Base-by-base conservation (phyloP, 192 early-diverging fungal species). In the Gaertneriomyces semiglobifer region DNA sequence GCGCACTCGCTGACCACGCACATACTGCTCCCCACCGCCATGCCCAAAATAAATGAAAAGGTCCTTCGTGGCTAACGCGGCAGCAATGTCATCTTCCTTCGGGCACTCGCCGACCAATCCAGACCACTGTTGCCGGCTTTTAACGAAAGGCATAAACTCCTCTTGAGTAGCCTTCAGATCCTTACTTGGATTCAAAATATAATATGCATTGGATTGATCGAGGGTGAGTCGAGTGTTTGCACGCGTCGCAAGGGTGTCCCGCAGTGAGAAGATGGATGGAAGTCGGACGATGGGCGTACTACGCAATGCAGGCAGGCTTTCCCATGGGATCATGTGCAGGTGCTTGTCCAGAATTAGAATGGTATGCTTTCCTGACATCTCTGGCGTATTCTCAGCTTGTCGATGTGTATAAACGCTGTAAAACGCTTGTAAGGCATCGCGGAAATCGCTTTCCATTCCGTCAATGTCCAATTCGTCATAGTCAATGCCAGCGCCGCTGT, bases 31-130 rank as follows among this genome's bases (percentile, higher is more conserved):
- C 0, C 89, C 95, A 5, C 93, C 90, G 48, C 93, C 91, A 75
- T 99, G 97, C 9, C 95, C 97, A 84, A 96, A 93, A 60, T 69
- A 93, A 76, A 93, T 42, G 50, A 89, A 88, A 41, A 92, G 58
- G 48, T 87, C 80, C 44, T 79, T 76, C 7, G 79, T 64, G 6
- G 66, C 62, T 10, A 98, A 71, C 0, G 78, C 86, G 38, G 80
- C 60, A 51, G 77, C 79, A 45, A 81, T 85, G 55, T 93, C 86
- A 25, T 80, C 60, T 55, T 88, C 85, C 62, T 81, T 71, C 0
- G 95, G 97, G 5, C 77, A 69, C 1, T 79, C 66, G 0, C 89
- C 89, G 50, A 88, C 76, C 6, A 88, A 56, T 1, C 95, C 95
- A 12, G 80, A 66, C 93, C 93, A 99, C 8, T 3, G n/a, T 40